Percentiles rank a stretch among this genome's conserved stretches.
Conservation (phyloP, 2,329 filamentous ascomycete genomes). For the Pestalotiopsis sp. region DNA sequence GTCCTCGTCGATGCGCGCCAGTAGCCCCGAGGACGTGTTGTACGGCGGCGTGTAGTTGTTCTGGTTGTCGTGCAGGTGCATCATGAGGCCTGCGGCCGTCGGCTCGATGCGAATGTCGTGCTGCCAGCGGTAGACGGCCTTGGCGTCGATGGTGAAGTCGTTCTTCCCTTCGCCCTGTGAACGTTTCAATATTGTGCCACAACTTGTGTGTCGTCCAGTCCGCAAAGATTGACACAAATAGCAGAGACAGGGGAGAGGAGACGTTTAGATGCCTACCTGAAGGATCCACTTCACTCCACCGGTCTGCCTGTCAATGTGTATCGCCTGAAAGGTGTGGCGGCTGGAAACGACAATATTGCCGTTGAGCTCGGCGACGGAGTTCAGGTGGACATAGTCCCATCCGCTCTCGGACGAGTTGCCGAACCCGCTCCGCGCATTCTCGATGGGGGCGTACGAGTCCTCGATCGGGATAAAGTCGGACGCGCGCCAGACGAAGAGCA, state of each 20-base stretch:
- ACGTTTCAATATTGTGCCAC: background rate
- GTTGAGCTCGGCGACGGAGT: background rate
- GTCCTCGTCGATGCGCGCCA: background rate
- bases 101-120: background rate
- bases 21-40: background rate
- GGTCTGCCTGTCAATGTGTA: background rate
- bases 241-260: too few relatives aligned
- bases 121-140: background rate
- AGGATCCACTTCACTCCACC: background rate
- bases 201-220: background rate
- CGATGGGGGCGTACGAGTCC: constrained; percentile 17
- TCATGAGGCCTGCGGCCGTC: background rate
- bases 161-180: background rate
- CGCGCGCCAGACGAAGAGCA: constrained; percentile 22
- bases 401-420: background rate
- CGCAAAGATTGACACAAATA: background rate
- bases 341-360: background rate
- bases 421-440: background rate
- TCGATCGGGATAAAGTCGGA: constrained; percentile 18
- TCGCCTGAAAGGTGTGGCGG: background rate
- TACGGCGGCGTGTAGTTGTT: background rate
- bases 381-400: constrained; percentile 13
- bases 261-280: background rate
- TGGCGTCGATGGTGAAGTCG: background rate
- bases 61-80: background rate